These are phyloP conservation scores for Kurtzmaniella quercitrusa DNA, from an alignment of 1,139 yeast genomes.

Conservation along the genomic window DNA sequence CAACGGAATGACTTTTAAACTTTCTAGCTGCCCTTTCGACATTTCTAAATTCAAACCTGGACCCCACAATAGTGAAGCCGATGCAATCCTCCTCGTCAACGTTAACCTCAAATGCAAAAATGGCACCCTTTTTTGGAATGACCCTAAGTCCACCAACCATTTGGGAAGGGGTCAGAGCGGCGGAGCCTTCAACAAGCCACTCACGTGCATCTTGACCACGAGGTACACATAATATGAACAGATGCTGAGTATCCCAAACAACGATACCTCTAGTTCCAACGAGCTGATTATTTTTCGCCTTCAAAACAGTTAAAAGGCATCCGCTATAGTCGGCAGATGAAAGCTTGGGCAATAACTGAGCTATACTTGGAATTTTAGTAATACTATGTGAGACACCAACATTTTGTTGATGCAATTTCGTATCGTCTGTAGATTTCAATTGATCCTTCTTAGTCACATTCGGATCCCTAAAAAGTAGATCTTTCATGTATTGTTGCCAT, in stretches of 20 bases:
- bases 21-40: slow-evolving; percentile 83
- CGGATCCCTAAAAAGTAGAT: slow-evolving; percentile 35
- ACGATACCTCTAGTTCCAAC: slow-evolving; percentile 76
- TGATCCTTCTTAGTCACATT: not conserved
- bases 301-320: slow-evolving; percentile 55
- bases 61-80: slow-evolving; percentile 71
- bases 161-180: slow-evolving; percentile 24
- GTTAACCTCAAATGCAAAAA: slow-evolving; percentile 54
- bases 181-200: slow-evolving; percentile 17
- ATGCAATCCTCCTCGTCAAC: slow-evolving; percentile 31
- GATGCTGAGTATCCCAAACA: slow-evolving; percentile 80
- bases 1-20: slow-evolving; percentile 75
- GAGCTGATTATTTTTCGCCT: slow-evolving; percentile 53
- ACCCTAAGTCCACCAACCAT: slow-evolving; percentile 50
- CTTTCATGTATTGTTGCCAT: slow-evolving; percentile 62
- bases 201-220: slow-evolving; percentile 35
- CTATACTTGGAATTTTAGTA: slow-evolving; percentile 11
- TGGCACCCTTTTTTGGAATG: slow-evolving; percentile 57
- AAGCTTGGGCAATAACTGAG: slow-evolving; percentile 48
- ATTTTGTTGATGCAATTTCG: not conserved
- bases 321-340: slow-evolving; percentile 87
- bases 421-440: not conserved
- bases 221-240: slow-evolving; percentile 62
- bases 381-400: not conserved
- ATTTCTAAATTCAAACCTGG: slow-evolving; percentile 71